Evolutionary conservation across 2,329 filamentous ascomycete genomes (phyloP).

Genomic region (Cryphonectria radicalis): DNA sequence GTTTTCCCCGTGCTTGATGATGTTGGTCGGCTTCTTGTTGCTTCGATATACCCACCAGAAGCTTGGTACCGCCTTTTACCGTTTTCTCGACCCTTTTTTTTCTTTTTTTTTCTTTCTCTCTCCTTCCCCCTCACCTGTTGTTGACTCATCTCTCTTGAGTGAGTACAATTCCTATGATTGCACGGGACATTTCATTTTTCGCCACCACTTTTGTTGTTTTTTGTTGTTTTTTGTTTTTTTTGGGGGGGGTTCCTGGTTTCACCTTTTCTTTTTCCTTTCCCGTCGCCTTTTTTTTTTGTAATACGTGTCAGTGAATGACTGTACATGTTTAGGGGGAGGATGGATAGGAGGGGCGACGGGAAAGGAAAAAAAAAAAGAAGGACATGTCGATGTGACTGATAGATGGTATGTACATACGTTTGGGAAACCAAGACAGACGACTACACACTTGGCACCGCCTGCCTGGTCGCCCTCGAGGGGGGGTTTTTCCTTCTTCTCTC

Average conservation of each 20-base stretch:
- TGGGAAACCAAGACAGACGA: background rate
- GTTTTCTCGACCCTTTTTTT: no score
- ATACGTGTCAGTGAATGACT: constrained; percentile 23
- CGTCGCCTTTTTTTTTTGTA: constrained; percentile 15
- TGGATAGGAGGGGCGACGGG: background rate
- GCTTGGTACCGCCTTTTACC: background rate
- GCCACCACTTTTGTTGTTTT: background rate
- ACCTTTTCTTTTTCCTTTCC: background rate
- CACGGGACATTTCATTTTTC: background rate
- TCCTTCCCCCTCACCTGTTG: background rate
- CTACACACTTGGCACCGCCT: background rate
- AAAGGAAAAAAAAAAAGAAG: no score
- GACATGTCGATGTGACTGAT: constrained; percentile 19
- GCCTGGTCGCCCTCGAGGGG: background rate
- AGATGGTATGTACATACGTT: constrained; percentile 20
- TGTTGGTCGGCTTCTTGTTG: constrained; percentile 1
- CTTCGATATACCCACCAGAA: constrained; percentile 14
- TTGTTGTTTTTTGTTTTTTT: background rate
- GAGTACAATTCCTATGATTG: constrained; percentile 10
- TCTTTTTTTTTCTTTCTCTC: constrained; percentile 1
- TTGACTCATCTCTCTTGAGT: background rate
- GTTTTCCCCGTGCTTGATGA: background rate
- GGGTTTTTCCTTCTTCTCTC: no score
- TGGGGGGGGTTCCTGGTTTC: background rate
- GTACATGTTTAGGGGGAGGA: constrained; percentile 24